A percentile compares a stretch with the other conserved stretches of the same genome.
Evolutionary conservation across 495 filamentous ascomycete species (phyloP).

Genomic region (Penicillium longicatenatum): DNA sequence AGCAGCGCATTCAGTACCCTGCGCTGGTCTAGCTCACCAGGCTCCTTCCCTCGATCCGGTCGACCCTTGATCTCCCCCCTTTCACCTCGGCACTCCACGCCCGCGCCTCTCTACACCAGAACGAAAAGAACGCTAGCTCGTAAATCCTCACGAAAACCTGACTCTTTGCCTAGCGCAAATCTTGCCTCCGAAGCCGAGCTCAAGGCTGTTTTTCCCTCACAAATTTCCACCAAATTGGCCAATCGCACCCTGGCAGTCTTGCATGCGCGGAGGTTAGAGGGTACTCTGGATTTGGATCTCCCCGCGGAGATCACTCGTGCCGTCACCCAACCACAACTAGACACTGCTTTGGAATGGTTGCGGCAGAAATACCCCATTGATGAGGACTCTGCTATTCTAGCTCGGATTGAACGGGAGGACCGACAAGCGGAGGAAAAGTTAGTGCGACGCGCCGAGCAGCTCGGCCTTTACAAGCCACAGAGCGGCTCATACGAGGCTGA

Average conservation of each 20-base stretch:
- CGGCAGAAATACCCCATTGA: slow-evolving; percentile 70
- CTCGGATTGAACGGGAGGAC: slow-evolving; percentile 62
- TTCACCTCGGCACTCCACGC: neutral
- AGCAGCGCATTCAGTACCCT: slow-evolving; percentile 14
- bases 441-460: slow-evolving; percentile 43
- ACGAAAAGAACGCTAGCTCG: slow-evolving; percentile 28
- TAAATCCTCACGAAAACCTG: slow-evolving; percentile 13
- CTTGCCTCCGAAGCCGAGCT: slow-evolving; percentile 56
- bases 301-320: slow-evolving; percentile 47
- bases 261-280: slow-evolving; percentile 72
- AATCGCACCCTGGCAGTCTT: slow-evolving; percentile 69
- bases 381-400: slow-evolving; percentile 67
- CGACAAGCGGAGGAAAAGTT: slow-evolving; percentile 42
- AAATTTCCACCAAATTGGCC: slow-evolving; percentile 50
- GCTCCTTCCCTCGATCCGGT: slow-evolving; percentile 1
- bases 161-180: slow-evolving; percentile 16
- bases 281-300: slow-evolving; percentile 64
- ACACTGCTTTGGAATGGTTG: slow-evolving; percentile 66
- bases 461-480: slow-evolving; percentile 55
- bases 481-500: slow-evolving; percentile 47
- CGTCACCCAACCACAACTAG: slow-evolving; percentile 32
- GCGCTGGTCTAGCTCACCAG: slow-evolving; percentile 19
- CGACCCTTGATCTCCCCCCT: neutral
- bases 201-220: slow-evolving; percentile 62
- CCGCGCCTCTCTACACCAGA: slow-evolving; percentile 15